Percentiles rank a stretch among this genome's conserved stretches.
phyloP scores from a whole-genome alignment of 2,329 filamentous ascomycete genomes.

The Fusarium mexicanum region DNA sequence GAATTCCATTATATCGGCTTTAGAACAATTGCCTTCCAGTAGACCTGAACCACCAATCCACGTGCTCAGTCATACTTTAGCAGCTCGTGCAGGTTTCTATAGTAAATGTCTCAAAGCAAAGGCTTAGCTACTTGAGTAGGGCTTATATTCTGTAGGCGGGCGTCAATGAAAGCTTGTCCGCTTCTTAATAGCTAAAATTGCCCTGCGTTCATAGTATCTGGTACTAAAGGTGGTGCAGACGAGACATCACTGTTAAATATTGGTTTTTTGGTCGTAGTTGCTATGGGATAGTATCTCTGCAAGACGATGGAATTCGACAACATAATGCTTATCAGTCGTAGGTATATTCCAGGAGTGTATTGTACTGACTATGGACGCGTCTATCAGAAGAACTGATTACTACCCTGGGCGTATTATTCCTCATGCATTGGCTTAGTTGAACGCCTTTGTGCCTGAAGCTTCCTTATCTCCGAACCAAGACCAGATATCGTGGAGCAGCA shows the following conservation, averaged over 20 bases:
- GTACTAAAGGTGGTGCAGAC: accelerated
- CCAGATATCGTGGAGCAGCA: background rate
- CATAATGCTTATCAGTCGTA: accelerated
- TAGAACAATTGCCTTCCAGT: no score
- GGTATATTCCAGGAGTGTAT: no score
- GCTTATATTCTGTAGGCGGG: accelerated
- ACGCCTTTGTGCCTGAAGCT: background rate
- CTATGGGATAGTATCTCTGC: background rate
- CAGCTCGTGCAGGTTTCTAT: background rate
- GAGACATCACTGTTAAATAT: no score
- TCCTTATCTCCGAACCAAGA: background rate
- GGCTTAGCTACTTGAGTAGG: background rate
- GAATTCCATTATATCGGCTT: no score
- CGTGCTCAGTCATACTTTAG: accelerated
- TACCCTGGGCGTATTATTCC: accelerated
- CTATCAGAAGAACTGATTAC: accelerated
- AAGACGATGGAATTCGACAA: accelerated
- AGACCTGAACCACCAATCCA: accelerated
- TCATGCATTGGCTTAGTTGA: background rate
- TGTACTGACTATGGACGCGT: accelerated
- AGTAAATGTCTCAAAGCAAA: background rate
- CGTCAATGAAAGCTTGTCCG: background rate
- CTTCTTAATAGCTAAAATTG: accelerated
- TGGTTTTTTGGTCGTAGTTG: no score
- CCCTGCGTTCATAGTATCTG: accelerated